A percentile compares a stretch with the other conserved stretches of the same genome.
Evolutionary conservation across 169 alveolate genomes (phyloP).

Genomic region (Plasmodium ovale): DNA sequence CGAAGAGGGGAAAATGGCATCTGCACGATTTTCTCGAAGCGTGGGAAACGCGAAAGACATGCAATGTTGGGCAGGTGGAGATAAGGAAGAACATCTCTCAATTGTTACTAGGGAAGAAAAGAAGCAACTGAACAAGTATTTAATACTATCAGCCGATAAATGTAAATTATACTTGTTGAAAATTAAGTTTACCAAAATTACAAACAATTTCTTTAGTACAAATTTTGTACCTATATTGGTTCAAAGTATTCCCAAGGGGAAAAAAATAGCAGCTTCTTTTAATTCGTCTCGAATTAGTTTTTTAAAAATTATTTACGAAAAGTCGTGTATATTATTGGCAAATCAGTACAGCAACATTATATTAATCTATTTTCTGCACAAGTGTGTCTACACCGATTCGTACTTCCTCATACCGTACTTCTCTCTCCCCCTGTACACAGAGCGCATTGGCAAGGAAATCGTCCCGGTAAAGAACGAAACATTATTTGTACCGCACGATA

Average conservation of each 20-base stretch:
- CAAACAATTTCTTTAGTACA: slow-evolving; percentile 46
- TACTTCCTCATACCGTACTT: slow-evolving; percentile 53
- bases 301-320: slow-evolving; percentile 72
- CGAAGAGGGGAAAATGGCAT: slow-evolving; percentile 1
- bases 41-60: slow-evolving; percentile 4
- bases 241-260: slow-evolving; percentile 30
- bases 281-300: slow-evolving; percentile 66
- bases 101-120: slow-evolving; percentile 57
- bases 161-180: slow-evolving; percentile 40
- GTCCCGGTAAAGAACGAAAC: slow-evolving; percentile 28
- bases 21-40: not conserved
- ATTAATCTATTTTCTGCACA: slow-evolving; percentile 42
- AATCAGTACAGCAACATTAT: slow-evolving; percentile 62
- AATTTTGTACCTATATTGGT: slow-evolving; percentile 45
- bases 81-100: not conserved
- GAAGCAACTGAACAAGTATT: slow-evolving; percentile 37
- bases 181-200: slow-evolving; percentile 40
- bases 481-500: too few relatives aligned
- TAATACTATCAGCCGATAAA: slow-evolving; percentile 62
- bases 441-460: slow-evolving; percentile 18
- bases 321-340: slow-evolving; percentile 62
- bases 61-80: slow-evolving; percentile 7
- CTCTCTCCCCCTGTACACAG: slow-evolving; percentile 40
- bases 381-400: slow-evolving; percentile 64
- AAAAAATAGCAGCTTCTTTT: not conserved